These are phyloP conservation scores for Alternaria dauci DNA, from an alignment of 2,329 filamentous ascomycete species.

Conservation along the genomic window DNA sequence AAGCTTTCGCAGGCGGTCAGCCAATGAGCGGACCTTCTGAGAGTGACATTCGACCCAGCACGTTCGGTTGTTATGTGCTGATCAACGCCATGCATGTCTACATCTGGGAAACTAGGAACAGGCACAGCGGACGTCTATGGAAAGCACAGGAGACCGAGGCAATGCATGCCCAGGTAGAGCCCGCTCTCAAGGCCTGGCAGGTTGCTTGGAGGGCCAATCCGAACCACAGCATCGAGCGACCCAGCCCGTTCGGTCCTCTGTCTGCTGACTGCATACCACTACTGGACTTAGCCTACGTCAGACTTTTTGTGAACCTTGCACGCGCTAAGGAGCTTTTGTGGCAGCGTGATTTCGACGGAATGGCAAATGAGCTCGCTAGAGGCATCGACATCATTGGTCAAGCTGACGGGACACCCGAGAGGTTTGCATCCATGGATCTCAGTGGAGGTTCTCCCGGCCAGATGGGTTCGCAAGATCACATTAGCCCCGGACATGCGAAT, in stretches of 20 bases:
- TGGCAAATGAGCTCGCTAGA: constrained; percentile 84
- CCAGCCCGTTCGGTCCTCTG: constrained; percentile 85
- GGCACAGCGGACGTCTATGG: constrained; percentile 88
- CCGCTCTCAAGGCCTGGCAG: constrained; percentile 93
- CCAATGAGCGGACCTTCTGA: constrained; percentile 61
- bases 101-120: constrained; percentile 95
- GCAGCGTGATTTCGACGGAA: constrained; percentile 90
- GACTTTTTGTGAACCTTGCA: constrained; percentile 91
- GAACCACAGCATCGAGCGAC: constrained; percentile 81
- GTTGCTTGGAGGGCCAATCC: constrained; percentile 88
- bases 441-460: constrained; percentile 37
- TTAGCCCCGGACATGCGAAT: constrained; percentile 44
- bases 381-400: constrained; percentile 79
- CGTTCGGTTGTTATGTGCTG: constrained; percentile 88
- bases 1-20: constrained; percentile 59
- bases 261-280: constrained; percentile 91
- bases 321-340: constrained; percentile 92
- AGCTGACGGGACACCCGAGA: constrained; percentile 67
- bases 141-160: constrained; percentile 91
- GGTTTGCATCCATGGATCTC: constrained; percentile 46
- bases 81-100: constrained; percentile 97
- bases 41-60: constrained; percentile 79
- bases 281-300: constrained; percentile 88
- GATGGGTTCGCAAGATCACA: constrained; percentile 35
- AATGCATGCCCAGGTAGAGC: constrained; percentile 95